Evolutionary conservation across 768 basidiomycete genomes (phyloP).

Genomic region (Mycena maculata): DNA sequence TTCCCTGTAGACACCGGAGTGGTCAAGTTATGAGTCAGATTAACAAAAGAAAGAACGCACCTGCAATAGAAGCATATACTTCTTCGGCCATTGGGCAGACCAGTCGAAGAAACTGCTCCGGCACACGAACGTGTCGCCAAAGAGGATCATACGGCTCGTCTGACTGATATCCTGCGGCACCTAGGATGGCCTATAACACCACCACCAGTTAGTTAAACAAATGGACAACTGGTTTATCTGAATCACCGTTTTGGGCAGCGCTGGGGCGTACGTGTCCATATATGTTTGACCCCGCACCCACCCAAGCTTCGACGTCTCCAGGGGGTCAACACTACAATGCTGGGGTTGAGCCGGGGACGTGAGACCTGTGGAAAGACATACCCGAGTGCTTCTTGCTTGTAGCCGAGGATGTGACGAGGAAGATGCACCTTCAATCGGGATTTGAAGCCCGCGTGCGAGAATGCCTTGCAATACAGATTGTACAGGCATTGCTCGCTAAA

Average conservation of each 20-base stretch:
- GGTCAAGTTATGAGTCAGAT: too few species aligned
- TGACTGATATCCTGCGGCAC: slow-evolving; percentile 39
- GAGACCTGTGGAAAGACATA: too few species aligned
- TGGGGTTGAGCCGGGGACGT: too few species aligned
- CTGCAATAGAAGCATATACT: slow-evolving; percentile 1
- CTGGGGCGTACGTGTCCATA: background rate
- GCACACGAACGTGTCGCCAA: slow-evolving; percentile 41
- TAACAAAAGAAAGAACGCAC: too few species aligned
- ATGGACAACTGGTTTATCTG: too few species aligned
- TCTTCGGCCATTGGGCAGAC: slow-evolving; percentile 45
- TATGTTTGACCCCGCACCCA: background rate
- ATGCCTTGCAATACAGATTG: too few species aligned
- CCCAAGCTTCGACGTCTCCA: background rate
- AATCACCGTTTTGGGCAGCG: background rate
- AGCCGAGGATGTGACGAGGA: too few species aligned
- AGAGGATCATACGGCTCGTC: slow-evolving; percentile 40
- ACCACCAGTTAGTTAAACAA: too few species aligned
- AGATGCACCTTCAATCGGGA: too few species aligned
- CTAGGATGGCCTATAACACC: slow-evolving; percentile 40
- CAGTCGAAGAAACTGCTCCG: slow-evolving; percentile 37
- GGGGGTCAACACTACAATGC: background rate
- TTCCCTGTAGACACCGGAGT: slow-evolving; percentile 22
- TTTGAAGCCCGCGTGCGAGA: too few species aligned
- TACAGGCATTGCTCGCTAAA: too few species aligned
- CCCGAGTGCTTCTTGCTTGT: too few species aligned